Percentiles rank a stretch among this genome's conserved stretches.
Conservation (phyloP, 352 stramenopile species). For the Globisporangium camurandrum region DNA sequence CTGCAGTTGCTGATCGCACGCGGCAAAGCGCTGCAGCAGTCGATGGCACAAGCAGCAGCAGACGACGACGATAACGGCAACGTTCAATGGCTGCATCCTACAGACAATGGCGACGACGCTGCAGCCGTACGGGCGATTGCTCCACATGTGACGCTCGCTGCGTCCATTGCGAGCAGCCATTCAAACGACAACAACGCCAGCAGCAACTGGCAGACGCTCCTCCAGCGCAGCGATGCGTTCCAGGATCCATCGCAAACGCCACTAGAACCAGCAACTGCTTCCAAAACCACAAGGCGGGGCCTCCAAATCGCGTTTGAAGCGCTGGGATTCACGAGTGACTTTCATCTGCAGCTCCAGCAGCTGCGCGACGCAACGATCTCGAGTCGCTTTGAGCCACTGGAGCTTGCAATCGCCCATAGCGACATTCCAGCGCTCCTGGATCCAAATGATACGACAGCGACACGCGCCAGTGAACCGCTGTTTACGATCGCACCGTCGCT, state of each 20-base stretch:
- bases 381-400: constrained; percentile 39
- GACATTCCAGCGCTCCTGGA: constrained; percentile 15
- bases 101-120: no score
- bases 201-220: constrained; percentile 10
- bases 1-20: constrained; percentile 29
- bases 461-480: constrained; percentile 1
- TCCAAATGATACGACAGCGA: background rate
- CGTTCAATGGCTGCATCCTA: no score
- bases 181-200: constrained; percentile 1
- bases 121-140: no score
- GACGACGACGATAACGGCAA: constrained; percentile 6
- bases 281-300: background rate
- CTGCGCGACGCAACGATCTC: constrained; percentile 39
- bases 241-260: background rate
- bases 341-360: constrained; percentile 32
- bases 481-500: constrained; percentile 45
- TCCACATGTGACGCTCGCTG: background rate
- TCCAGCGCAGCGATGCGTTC: background rate
- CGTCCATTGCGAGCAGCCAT: background rate
- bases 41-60: constrained; percentile 31
- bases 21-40: constrained; percentile 33
- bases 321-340: constrained; percentile 27
- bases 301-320: constrained; percentile 41
- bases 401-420: constrained; percentile 35
- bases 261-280: background rate